These are phyloP conservation scores for Lentinula sp. DNA, from an alignment of 768 basidiomycete genomes.

Conservation along the genomic window DNA sequence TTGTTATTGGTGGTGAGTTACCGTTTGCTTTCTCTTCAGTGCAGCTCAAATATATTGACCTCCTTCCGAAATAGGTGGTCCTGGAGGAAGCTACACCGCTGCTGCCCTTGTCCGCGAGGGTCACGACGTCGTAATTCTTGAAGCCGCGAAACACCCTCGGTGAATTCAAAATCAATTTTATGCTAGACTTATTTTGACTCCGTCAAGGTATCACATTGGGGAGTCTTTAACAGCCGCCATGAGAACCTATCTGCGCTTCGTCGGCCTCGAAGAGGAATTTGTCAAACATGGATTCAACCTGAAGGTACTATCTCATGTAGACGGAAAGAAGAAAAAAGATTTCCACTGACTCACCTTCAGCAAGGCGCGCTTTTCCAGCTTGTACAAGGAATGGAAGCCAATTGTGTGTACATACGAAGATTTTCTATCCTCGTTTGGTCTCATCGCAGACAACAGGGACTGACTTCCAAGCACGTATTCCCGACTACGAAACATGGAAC, in stretches of 20 bases:
- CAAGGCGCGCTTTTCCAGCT: constrained; percentile 57
- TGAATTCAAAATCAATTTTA: neutral
- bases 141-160: constrained; percentile 19
- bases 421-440: neutral
- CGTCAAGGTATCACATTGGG: constrained; percentile 48
- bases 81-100: constrained; percentile 22
- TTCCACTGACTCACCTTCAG: constrained; percentile 23
- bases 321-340: neutral
- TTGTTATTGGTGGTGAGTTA: constrained; percentile 30
- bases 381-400: constrained; percentile 58
- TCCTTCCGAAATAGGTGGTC: constrained; percentile 14
- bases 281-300: constrained; percentile 40
- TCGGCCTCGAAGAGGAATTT: constrained; percentile 49
- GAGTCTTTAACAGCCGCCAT: constrained; percentile 57
- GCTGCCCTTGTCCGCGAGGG: constrained; percentile 23
- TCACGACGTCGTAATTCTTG: constrained; percentile 19
- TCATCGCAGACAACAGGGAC: constrained; percentile 34
- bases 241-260: constrained; percentile 53
- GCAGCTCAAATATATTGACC: no score
- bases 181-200: neutral
- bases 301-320: constrained; percentile 30
- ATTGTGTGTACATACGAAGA: constrained; percentile 14
- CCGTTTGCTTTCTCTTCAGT: neutral
- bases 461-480: constrained; percentile 49
- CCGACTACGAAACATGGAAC: constrained; percentile 53